Evolutionary conservation across 2,329 filamentous ascomycete species (phyloP).

Genomic region (Sordariomycetes sp.): DNA sequence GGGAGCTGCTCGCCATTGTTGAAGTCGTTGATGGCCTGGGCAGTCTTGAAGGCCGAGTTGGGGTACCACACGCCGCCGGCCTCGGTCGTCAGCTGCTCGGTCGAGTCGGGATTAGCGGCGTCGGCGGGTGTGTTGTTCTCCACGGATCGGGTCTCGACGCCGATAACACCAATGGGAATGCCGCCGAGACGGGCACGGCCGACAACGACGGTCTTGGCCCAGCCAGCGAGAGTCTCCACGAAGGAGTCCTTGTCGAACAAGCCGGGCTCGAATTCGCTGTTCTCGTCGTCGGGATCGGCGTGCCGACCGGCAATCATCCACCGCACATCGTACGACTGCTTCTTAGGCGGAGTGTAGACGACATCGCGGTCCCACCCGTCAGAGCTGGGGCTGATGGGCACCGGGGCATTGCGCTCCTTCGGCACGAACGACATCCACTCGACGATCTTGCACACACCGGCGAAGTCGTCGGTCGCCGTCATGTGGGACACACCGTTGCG

Average conservation of each 20-base stretch:
- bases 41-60: constrained; percentile 99
- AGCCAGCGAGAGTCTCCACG: constrained; percentile 90
- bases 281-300: constrained; percentile 50
- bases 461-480: constrained; percentile 95
- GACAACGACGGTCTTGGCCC: constrained; percentile 93
- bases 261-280: constrained; percentile 62
- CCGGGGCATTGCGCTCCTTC: constrained; percentile 84
- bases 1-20: constrained; percentile 98
- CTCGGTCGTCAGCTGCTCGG: constrained; percentile 88
- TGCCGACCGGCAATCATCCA: constrained; percentile 80
- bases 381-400: constrained; percentile 78
- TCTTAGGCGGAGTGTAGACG: constrained; percentile 69
- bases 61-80: constrained; percentile 99
- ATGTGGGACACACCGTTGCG: constrained; percentile 99
- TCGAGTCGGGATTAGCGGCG: constrained; percentile 95
- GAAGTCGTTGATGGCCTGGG: constrained; percentile 97
- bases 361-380: constrained; percentile 93
- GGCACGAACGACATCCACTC: constrained; percentile 97
- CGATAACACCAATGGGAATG: constrained; percentile 97
- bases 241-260: constrained; percentile 97
- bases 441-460: constrained; percentile 94
- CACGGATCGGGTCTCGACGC: constrained; percentile 86
- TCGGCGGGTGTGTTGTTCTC: constrained; percentile 97
- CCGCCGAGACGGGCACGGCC: constrained; percentile 93
- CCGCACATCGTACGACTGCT: constrained; percentile 83